A percentile compares a stretch with the other conserved stretches of the same genome.
These are phyloP conservation scores for Suhomyces bribrorum DNA, from an alignment of 1,139 yeast species.

Conservation along the genomic window DNA sequence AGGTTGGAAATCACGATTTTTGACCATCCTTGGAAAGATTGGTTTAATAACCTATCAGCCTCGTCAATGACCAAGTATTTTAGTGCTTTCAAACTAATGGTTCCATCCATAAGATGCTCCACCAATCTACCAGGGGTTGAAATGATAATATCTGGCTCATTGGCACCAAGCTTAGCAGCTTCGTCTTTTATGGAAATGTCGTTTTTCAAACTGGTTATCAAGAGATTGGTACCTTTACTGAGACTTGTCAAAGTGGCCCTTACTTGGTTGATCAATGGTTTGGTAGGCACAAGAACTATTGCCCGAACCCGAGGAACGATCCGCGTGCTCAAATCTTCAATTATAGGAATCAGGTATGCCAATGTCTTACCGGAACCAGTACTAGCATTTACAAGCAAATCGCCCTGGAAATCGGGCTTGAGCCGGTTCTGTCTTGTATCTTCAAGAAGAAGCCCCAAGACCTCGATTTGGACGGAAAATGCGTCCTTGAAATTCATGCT, in stretches of 20 bases:
- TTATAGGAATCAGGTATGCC: constrained; percentile 82
- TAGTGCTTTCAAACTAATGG: constrained; percentile 49
- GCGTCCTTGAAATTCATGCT: constrained; percentile 53
- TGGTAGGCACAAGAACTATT: constrained; percentile 83
- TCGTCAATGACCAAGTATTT: constrained; percentile 85
- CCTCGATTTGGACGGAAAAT: constrained; percentile 77
- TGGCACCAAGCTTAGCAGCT: constrained; percentile 42
- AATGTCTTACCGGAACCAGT: constrained; percentile 97
- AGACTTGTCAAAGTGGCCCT: constrained; percentile 60
- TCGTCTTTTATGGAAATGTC: constrained; percentile 70
- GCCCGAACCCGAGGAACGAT: constrained; percentile 76
- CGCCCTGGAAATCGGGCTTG: constrained; percentile 67
- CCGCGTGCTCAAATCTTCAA: constrained; percentile 64
- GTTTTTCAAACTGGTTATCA: constrained; percentile 58
- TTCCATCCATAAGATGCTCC: constrained; percentile 63
- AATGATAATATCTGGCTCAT: constrained; percentile 74
- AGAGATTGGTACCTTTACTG: constrained; percentile 66
- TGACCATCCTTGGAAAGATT: constrained; percentile 94
- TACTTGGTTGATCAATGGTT: constrained; percentile 84
- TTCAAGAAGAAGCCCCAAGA: constrained; percentile 56
- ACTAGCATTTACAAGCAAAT: constrained; percentile 85
- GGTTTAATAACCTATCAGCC: constrained; percentile 89
- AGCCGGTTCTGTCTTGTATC: constrained; percentile 48
- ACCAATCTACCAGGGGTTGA: constrained; percentile 94
- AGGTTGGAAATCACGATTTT: constrained; percentile 57